Conservation (phyloP, 768 basidiomycete genomes). For the Boletus sp. region DNA sequence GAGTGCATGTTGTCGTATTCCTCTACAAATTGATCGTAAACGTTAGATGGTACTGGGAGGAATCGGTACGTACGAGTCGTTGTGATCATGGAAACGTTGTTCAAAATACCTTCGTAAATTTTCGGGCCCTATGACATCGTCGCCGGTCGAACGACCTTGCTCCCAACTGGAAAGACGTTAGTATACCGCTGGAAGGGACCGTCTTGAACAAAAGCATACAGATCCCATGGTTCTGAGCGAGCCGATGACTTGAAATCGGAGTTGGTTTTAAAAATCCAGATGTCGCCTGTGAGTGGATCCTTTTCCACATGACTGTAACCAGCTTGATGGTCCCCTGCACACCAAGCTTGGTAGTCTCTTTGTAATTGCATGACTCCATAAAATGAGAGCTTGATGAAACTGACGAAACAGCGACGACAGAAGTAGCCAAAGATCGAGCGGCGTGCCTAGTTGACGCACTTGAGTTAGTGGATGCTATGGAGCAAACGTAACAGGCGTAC, state of each 20-base stretch:
- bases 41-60: not conserved
- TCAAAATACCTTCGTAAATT: slow-evolving; percentile 78
- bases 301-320: slow-evolving; percentile 51
- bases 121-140: slow-evolving; percentile 66
- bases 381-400: slow-evolving; percentile 74
- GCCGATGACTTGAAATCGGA: slow-evolving; percentile 67
- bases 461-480: slow-evolving; percentile 4
- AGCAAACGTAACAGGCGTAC: slow-evolving; percentile 17
- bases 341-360: slow-evolving; percentile 66
- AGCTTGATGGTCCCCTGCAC: slow-evolving; percentile 41
- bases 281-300: slow-evolving; percentile 50
- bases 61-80: slow-evolving; percentile 64
- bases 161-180: slow-evolving; percentile 52
- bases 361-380: slow-evolving; percentile 65
- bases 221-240: slow-evolving; percentile 54
- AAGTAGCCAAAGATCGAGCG: slow-evolving; percentile 82
- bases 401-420: slow-evolving; percentile 70
- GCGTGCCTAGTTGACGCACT: slow-evolving; percentile 45
- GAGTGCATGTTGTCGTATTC: slow-evolving; percentile 75
- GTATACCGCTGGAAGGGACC: not conserved
- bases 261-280: slow-evolving; percentile 55
- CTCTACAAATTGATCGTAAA: slow-evolving; percentile 39
- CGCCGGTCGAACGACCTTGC: slow-evolving; percentile 58
- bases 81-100: slow-evolving; percentile 76
- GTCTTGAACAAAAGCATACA: slow-evolving; percentile 38